These are phyloP conservation scores for Talaromyces amestolkiae DNA, from an alignment of 2,329 filamentous ascomycete genomes.

Conservation along the genomic window DNA sequence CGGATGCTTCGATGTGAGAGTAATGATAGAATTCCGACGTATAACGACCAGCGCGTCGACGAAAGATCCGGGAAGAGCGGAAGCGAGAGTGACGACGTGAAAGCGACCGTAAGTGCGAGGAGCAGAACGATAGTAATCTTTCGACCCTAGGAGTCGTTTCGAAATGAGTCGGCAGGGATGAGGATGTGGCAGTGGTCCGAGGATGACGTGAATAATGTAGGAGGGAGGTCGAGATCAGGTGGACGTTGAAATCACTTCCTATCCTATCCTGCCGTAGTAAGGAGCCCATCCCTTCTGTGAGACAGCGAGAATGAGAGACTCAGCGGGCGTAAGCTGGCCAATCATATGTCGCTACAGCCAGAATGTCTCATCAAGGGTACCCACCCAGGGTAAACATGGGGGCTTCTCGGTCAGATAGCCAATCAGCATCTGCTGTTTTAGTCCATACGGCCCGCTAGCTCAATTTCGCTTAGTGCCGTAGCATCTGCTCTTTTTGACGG, in stretches of 20 bases:
- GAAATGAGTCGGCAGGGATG: slow-evolving; percentile 7
- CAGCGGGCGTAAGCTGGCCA: not conserved
- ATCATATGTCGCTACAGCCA: not conserved
- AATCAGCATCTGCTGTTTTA: not conserved
- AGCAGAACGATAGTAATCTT: not conserved
- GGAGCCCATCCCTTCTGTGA: not conserved
- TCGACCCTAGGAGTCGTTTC: not conserved
- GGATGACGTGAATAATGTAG: not conserved
- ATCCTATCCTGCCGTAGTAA: not conserved
- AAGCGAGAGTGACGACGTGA: not conserved
- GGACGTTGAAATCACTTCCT: not conserved
- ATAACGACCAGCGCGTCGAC: slow-evolving; percentile 1
- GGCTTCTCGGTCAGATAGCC: not conserved
- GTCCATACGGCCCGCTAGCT: too few species aligned
- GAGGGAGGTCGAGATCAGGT: slow-evolving; percentile 3
- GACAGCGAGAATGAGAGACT: not conserved
- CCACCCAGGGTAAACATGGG: not conserved
- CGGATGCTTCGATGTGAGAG: not conserved
- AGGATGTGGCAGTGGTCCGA: not conserved
- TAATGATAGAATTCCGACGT: not conserved
- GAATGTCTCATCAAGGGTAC: not conserved
- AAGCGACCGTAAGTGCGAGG: not conserved
- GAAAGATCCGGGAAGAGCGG: slow-evolving; percentile 1
- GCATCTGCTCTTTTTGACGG: not conserved
- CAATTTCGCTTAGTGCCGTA: not conserved